These are phyloP conservation scores for Mortierella sp. DNA, from an alignment of 371 early-diverging fungal species.

Conservation along the genomic window DNA sequence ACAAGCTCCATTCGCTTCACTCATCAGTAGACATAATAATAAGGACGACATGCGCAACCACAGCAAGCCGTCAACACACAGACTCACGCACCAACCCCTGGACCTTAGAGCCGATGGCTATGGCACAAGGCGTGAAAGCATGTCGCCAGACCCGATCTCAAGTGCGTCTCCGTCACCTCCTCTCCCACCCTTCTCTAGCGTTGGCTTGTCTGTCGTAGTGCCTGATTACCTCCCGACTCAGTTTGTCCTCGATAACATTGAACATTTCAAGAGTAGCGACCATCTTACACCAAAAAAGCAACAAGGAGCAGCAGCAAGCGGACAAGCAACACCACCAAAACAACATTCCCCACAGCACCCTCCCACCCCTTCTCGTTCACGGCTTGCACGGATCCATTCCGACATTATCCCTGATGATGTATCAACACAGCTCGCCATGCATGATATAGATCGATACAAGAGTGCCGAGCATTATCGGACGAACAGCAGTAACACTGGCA, in stretches of 20 bases:
- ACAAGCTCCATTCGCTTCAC: neutral
- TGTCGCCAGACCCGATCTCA: neutral
- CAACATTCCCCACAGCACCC: no score
- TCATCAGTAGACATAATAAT: neutral
- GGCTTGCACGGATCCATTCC: neutral
- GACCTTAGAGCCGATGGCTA: neutral
- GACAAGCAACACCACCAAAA: neutral
- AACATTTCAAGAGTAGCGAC: conserved; percentile 6
- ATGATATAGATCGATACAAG: neutral
- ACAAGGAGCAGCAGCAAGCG: neutral
- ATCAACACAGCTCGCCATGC: neutral
- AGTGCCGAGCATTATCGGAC: neutral
- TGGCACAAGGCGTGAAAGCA: neutral
- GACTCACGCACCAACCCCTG: neutral
- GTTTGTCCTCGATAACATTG: neutral
- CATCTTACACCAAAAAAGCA: neutral
- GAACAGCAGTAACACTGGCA: neutral
- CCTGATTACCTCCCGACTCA: conserved; percentile 4
- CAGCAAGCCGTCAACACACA: neutral
- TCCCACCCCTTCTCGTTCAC: neutral
- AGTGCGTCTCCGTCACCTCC: neutral
- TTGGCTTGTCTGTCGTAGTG: neutral
- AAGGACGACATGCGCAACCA: neutral
- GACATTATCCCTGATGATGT: neutral
- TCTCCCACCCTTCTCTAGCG: neutral